Conservation (phyloP, 306 rosid genomes). For the Mimosa pudica region DNA sequence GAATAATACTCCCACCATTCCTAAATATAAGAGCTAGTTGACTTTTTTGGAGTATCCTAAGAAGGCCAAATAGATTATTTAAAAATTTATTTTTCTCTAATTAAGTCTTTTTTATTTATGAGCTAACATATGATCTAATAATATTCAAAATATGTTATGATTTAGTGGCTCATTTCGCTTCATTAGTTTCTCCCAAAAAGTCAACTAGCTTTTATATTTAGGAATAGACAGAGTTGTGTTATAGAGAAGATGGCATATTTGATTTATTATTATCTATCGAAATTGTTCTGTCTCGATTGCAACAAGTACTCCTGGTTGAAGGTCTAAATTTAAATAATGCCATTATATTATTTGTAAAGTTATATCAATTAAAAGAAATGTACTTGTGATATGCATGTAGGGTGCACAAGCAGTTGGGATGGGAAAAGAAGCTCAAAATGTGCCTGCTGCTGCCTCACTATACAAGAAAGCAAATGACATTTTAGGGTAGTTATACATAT, state of each 20-base stretch:
- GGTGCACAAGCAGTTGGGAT: conserved; percentile 98
- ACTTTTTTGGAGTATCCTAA: too few species aligned
- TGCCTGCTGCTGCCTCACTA: conserved; percentile 72
- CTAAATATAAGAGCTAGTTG: too few species aligned
- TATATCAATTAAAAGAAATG: not conserved
- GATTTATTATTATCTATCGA: not conserved
- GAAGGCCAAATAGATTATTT: too few species aligned
- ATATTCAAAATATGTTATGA: too few species aligned
- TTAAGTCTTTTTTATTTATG: too few species aligned
- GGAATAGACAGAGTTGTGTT: not conserved
- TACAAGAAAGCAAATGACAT: conserved; percentile 80
- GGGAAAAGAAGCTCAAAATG: conserved; percentile 92
- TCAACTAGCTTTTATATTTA: too few species aligned
- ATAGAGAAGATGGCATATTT: not conserved
- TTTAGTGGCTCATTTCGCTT: too few species aligned
- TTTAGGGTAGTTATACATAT: conserved; percentile 56
- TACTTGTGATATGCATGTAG: conserved; percentile 43
- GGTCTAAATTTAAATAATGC: not conserved
- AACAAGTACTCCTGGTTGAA: not conserved
- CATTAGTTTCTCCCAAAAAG: too few species aligned
- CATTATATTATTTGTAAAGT: not conserved
- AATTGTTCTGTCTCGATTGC: not conserved
- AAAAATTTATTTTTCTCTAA: too few species aligned
- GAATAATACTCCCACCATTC: not conserved
- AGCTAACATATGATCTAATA: too few species aligned